Conservation (phyloP, 2,329 filamentous ascomycete genomes). For the Exophiala xenobiotica region DNA sequence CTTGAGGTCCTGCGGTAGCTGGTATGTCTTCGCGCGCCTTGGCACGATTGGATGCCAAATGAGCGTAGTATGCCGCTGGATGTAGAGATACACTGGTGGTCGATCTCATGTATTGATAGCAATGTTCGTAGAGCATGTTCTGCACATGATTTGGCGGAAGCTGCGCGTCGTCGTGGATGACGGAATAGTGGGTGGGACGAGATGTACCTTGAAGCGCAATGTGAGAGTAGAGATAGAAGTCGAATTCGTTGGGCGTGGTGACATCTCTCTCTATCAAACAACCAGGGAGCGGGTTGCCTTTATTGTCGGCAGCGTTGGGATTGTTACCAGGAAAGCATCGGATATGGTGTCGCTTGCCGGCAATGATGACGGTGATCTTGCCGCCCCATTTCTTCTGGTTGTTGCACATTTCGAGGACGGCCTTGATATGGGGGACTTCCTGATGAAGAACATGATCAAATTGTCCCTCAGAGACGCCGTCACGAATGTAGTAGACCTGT, state of each 20-base stretch:
- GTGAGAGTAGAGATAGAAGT: constrained; percentile 74
- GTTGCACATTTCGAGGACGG: constrained; percentile 44
- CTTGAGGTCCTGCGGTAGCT: constrained; percentile 41
- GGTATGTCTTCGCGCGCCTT: constrained; percentile 66
- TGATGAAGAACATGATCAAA: constrained; percentile 74
- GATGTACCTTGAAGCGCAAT: constrained; percentile 91
- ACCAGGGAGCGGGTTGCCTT: constrained; percentile 80
- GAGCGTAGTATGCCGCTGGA: constrained; percentile 93
- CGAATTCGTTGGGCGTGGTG: constrained; percentile 87
- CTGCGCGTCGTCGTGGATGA: constrained; percentile 77
- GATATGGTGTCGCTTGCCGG: constrained; percentile 90
- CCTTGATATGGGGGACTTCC: constrained; percentile 70
- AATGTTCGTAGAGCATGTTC: constrained; percentile 90
- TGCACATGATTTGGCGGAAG: constrained; percentile 70
- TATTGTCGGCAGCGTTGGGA: constrained; percentile 67
- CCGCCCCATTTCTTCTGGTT: constrained; percentile 45
- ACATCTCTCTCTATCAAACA: constrained; percentile 84
- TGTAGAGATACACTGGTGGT: constrained; percentile 86
- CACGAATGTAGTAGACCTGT: constrained; percentile 89
- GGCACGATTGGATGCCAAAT: constrained; percentile 79
- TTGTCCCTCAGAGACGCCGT: constrained; percentile 86
- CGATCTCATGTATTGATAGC: constrained; percentile 87
- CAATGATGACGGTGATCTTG: constrained; percentile 81
- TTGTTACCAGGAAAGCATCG: constrained; percentile 76
- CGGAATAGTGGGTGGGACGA: constrained; percentile 86